phyloP scores from a whole-genome alignment of 306 rosid species.

The Ochetophila trinervis region DNA sequence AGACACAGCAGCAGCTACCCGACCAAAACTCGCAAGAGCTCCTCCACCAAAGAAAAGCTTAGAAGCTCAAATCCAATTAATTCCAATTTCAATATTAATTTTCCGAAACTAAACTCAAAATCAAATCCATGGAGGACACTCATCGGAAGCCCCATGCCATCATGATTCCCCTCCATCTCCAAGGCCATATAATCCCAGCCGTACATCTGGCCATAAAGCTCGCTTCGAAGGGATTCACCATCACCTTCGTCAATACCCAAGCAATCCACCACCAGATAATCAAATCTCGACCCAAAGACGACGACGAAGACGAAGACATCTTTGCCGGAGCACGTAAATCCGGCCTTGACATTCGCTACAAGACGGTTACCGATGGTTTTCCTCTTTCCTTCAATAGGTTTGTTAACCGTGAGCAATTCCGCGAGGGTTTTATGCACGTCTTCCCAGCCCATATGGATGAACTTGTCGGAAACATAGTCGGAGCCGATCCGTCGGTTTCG shows the following conservation, averaged over 20 bases:
- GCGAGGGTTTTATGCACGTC: constrained; percentile 4
- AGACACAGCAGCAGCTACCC: no score
- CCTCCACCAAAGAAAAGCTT: no score
- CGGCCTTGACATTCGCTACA: constrained; percentile 32
- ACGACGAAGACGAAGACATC: constrained; percentile 15
- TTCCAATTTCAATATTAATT: no score
- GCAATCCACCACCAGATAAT: constrained; percentile 15
- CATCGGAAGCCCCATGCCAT: constrained; percentile 24
- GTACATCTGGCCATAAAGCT: constrained; percentile 25
- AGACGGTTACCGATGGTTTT: constrained; percentile 29
- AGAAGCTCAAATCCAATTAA: no score
- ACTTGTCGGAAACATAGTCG: constrained; percentile 22
- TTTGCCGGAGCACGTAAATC: constrained; percentile 21
- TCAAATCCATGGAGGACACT: background rate
- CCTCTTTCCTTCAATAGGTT: constrained; percentile 23
- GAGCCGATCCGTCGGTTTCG: constrained; percentile 23
- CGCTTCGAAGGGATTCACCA: constrained; percentile 23
- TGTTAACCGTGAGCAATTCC: constrained; percentile 14
- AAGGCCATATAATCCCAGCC: constrained; percentile 26
- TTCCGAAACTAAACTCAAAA: background rate
- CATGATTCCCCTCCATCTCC: constrained; percentile 17
- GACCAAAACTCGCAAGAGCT: no score
- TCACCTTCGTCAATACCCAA: constrained; percentile 27
- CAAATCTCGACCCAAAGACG: constrained; percentile 3
- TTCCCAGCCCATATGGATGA: constrained; percentile 35